These are phyloP conservation scores for Ballota nigra DNA, from an alignment of 257 asterid genomes.

Conservation along the genomic window DNA sequence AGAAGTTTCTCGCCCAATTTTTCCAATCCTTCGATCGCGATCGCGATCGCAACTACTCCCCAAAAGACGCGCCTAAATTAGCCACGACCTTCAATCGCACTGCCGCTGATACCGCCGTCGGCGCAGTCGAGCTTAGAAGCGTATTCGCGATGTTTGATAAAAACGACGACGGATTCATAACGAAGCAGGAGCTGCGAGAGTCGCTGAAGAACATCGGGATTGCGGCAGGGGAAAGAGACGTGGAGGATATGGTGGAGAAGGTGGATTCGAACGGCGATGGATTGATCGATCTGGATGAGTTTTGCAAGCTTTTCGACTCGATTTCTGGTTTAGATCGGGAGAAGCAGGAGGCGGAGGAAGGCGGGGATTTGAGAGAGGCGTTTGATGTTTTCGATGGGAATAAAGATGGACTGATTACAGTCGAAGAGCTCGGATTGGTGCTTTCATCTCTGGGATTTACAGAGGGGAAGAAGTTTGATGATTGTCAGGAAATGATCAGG, in stretches of 20 bases:
- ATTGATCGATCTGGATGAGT: constrained; percentile 71
- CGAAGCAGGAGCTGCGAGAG: constrained; percentile 59
- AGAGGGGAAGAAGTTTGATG: constrained; percentile 61
- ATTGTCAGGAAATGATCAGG: constrained; percentile 72
- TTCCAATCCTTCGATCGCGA: constrained; percentile 17
- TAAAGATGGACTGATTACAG: constrained; percentile 69
- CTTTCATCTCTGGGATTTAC: constrained; percentile 61
- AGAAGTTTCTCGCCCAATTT: constrained; percentile 30
- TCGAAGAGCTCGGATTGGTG: constrained; percentile 66
- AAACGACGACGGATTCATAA: constrained; percentile 74
- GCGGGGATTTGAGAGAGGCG: constrained; percentile 59
- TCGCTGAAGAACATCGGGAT: constrained; percentile 72
- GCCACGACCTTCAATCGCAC: not conserved
- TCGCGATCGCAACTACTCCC: not conserved
- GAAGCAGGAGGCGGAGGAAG: constrained; percentile 13
- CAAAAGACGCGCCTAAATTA: not conserved
- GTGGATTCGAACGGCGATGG: constrained; percentile 77
- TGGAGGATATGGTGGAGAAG: constrained; percentile 62
- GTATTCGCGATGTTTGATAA: constrained; percentile 79
- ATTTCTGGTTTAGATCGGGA: constrained; percentile 19
- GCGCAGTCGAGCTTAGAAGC: constrained; percentile 23
- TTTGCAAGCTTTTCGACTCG: constrained; percentile 51
- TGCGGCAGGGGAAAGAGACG: constrained; percentile 49
- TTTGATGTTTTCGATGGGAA: constrained; percentile 79
- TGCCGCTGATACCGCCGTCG: not conserved